Conservation (phyloP, 2,329 filamentous ascomycete species). For the Colletotrichum sublineola region DNA sequence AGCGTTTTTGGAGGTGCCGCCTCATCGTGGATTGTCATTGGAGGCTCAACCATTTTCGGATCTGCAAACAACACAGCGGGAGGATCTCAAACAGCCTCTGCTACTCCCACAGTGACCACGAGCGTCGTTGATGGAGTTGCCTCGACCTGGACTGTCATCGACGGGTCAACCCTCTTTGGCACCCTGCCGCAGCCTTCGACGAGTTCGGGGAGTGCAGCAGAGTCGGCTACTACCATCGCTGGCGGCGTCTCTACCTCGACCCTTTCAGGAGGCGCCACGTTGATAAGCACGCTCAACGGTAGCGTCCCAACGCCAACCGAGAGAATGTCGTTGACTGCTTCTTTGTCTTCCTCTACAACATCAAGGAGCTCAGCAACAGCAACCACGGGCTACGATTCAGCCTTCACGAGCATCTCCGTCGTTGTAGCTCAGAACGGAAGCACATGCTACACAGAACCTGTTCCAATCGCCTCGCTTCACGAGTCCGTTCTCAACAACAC, state of each 20-base stretch:
- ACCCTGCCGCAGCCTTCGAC: background rate
- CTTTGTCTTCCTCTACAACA: background rate
- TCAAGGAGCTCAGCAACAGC: background rate
- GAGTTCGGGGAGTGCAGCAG: background rate
- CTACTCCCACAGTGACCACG: background rate
- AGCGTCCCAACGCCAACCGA: background rate
- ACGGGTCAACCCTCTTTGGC: conserved; percentile 3
- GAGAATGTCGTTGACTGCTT: background rate
- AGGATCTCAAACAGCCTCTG: background rate
- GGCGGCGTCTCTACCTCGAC: background rate
- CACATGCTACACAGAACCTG: conserved; percentile 33
- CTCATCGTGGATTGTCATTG: conserved; percentile 13
- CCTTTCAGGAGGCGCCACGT: background rate
- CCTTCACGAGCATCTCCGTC: conserved; percentile 36
- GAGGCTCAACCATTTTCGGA: conserved; percentile 5
- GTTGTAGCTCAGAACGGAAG: conserved; percentile 18
- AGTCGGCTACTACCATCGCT: background rate
- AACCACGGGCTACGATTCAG: background rate
- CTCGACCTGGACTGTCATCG: conserved; percentile 15
- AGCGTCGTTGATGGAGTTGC: conserved; percentile 1
- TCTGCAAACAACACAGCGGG: background rate
- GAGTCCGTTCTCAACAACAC: conserved; percentile 51
- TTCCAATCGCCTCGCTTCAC: conserved; percentile 32
- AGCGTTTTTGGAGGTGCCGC: conserved; percentile 8
- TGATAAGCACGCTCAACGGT: background rate